Conservation (phyloP, 805 yeast genomes). For the Wickerhamomyces ciferrii region DNA sequence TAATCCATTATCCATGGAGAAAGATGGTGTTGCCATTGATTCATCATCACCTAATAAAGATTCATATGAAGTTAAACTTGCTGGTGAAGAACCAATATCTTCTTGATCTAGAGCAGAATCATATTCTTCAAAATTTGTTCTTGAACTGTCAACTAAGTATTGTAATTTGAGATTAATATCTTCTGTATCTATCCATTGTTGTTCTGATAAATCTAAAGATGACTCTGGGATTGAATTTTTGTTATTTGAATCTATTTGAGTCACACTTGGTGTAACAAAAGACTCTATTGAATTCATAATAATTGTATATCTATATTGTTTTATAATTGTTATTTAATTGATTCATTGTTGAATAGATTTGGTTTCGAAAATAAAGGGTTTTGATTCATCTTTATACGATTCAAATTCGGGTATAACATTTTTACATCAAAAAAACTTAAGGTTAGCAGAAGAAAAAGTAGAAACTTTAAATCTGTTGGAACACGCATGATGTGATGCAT, state of each 20-base stretch:
- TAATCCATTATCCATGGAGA: neutral
- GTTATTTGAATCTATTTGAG: neutral
- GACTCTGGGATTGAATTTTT: neutral
- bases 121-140: neutral
- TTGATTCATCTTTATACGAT: neutral
- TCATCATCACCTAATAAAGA: neutral
- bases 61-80: neutral
- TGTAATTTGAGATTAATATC: neutral
- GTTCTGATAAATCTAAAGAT: neutral
- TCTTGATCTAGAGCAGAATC: neutral
- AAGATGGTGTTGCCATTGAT: neutral
- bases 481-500: neutral
- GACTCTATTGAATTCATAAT: neutral
- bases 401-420: neutral
- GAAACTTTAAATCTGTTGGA: neutral
- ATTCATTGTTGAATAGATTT: neutral
- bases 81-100: neutral
- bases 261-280: neutral
- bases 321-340: neutral
- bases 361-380: neutral
- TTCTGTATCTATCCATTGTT: neutral
- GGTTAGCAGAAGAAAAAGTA: neutral
- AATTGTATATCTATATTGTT: neutral
- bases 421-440: neutral
- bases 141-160: neutral